Evolutionary conservation across 495 filamentous ascomycete genomes (phyloP).

Genomic region (Podospora pseudocomata): DNA sequence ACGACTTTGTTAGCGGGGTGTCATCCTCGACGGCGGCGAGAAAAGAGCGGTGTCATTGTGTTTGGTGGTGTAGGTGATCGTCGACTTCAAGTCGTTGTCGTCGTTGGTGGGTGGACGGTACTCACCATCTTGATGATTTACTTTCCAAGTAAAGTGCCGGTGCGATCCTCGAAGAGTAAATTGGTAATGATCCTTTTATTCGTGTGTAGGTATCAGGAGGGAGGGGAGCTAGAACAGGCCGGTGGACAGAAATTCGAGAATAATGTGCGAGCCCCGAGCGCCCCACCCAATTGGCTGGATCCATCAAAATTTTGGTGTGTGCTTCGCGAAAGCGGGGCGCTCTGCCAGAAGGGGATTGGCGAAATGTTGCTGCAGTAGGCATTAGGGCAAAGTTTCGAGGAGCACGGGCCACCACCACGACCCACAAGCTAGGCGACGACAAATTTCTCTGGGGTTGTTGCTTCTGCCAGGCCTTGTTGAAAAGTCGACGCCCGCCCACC

Average conservation of each 20-base stretch:
- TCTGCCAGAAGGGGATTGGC: constrained; percentile 4
- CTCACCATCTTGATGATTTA: constrained; percentile 53
- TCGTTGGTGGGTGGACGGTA: constrained; percentile 9
- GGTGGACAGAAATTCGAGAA: constrained; percentile 20
- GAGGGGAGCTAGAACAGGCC: not conserved
- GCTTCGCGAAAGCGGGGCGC: constrained; percentile 3
- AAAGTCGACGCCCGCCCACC: not conserved
- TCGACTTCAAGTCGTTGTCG: not conserved
- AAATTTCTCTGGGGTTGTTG: constrained; percentile 5
- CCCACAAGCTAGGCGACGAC: constrained; percentile 2
- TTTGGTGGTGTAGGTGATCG: not conserved
- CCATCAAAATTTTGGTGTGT: constrained; percentile 15
- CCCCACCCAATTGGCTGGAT: constrained; percentile 17
- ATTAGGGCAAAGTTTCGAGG: constrained; percentile 29
- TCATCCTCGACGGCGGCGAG: not conserved
- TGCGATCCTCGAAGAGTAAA: constrained; percentile 54
- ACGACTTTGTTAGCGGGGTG: constrained; percentile 25
- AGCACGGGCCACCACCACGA: constrained; percentile 29
- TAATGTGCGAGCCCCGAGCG: constrained; percentile 27
- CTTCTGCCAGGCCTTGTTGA: constrained; percentile 10
- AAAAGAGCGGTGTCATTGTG: not conserved
- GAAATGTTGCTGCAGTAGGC: not conserved
- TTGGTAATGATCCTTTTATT: constrained; percentile 17
- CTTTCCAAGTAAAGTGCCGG: constrained; percentile 40
- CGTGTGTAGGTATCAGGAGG: constrained; percentile 14